These are phyloP conservation scores for Penicillium arizonense DNA, from an alignment of 495 filamentous ascomycete genomes.

Conservation along the genomic window DNA sequence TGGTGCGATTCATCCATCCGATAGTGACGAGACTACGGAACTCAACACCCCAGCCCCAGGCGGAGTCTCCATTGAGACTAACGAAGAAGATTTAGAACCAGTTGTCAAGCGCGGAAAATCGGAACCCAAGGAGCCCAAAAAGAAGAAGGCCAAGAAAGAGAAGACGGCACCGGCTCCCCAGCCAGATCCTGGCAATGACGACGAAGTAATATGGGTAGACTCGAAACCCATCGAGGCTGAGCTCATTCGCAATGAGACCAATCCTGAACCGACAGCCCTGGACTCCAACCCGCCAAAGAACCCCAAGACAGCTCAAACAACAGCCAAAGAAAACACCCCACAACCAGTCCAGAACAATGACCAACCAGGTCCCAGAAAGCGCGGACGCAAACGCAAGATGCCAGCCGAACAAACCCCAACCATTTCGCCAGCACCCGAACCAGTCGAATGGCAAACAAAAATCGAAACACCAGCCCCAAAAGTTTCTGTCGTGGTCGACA, in stretches of 20 bases:
- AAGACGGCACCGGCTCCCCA: conserved; percentile 34
- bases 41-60: neutral
- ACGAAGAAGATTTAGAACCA: conserved; percentile 1
- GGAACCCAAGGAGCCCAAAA: conserved; percentile 27
- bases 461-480: neutral
- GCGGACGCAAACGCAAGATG: conserved; percentile 47
- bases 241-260: neutral
- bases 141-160: conserved; percentile 40
- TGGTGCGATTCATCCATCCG: conserved; percentile 3
- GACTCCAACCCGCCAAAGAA: neutral
- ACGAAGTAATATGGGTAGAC: conserved; percentile 38
- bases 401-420: conserved; percentile 15
- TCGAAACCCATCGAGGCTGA: conserved; percentile 20
- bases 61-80: conserved; percentile 6
- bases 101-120: conserved; percentile 5
- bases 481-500: neutral
- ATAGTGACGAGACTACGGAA: conserved; percentile 1
- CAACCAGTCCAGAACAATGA: conserved; percentile 1
- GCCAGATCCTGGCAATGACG: conserved; percentile 27
- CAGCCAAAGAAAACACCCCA: neutral
- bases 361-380: conserved; percentile 36
- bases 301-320: neutral
- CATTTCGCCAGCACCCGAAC: neutral
- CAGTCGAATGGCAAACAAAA: neutral
- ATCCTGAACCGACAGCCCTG: neutral